A percentile compares a stretch with the other conserved stretches of the same genome.
Conservation (phyloP, 2,329 filamentous ascomycete species). For the Arthrobotrys sphaeroides region DNA sequence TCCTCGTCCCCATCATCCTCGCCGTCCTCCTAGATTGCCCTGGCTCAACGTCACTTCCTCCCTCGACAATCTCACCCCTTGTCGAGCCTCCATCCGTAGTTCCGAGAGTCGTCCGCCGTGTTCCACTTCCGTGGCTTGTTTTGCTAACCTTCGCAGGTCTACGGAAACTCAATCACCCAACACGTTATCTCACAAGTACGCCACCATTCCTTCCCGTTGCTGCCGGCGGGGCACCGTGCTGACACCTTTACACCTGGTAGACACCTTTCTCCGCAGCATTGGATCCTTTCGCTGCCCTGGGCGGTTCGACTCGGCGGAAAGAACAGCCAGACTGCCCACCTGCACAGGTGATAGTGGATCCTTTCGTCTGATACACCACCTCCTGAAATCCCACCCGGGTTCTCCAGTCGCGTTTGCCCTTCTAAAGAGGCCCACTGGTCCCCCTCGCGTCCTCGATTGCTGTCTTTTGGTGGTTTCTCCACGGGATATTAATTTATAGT, state of each 20-base stretch:
- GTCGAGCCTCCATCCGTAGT: neutral
- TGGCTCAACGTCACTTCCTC: no score
- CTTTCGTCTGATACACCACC: neutral
- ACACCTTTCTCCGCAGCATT: neutral
- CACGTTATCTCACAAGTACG: neutral
- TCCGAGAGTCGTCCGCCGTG: neutral
- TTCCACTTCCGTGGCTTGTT: slow-evolving; percentile 10
- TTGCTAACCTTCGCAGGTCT: slow-evolving; percentile 32
- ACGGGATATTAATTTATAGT: slow-evolving; percentile 8
- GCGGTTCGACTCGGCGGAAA: neutral
- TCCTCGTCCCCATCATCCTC: neutral
- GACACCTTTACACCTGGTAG: neutral
- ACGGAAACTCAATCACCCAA: neutral
- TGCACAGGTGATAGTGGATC: neutral
- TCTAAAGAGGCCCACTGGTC: neutral
- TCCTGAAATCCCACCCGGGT: neutral
- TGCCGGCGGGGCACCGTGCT: neutral
- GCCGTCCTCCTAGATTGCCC: no score
- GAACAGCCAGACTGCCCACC: neutral
- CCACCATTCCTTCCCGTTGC: neutral
- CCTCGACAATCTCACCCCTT: neutral
- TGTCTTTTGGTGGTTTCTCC: slow-evolving; percentile 23
- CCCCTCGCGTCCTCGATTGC: neutral
- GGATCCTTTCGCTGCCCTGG: neutral
- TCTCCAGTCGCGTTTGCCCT: neutral